phyloP scores from a whole-genome alignment of 140 eudicot species.

The Bidens hawaiensis region DNA sequence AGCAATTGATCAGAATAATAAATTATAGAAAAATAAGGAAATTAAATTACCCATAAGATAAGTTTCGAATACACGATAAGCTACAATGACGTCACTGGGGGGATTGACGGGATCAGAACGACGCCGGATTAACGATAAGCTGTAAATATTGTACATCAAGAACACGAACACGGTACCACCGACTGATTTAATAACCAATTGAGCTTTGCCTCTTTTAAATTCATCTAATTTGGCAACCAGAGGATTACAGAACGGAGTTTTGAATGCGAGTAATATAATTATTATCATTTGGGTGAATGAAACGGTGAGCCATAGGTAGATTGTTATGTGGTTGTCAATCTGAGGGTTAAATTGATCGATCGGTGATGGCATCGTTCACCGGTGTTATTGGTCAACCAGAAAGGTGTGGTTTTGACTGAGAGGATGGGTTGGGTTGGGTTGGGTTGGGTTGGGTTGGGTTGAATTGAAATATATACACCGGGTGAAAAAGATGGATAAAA shows the following conservation, averaged over 20 bases:
- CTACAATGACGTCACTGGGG: constrained; percentile 36
- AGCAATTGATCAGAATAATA: not conserved
- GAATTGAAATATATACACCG: too few relatives aligned
- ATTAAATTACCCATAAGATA: constrained; percentile 49
- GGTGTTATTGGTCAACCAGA: constrained; percentile 4
- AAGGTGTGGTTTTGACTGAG: not conserved
- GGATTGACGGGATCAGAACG: constrained; percentile 33
- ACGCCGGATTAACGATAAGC: constrained; percentile 17
- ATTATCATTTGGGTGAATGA: constrained; percentile 20
- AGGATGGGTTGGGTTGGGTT: too few relatives aligned
- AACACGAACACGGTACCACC: constrained; percentile 28
- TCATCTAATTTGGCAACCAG: constrained; percentile 32
- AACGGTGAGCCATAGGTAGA: constrained; percentile 25
- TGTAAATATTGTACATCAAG: constrained; percentile 30
- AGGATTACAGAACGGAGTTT: constrained; percentile 38
- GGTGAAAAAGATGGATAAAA: too few relatives aligned
- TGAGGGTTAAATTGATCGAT: constrained; percentile 10
- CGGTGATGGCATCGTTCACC: not conserved
- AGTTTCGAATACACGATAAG: constrained; percentile 37
- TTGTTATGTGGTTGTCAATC: not conserved
- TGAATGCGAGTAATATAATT: constrained; percentile 37
- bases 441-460: too few relatives aligned
- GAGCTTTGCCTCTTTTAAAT: constrained; percentile 38
- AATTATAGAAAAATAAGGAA: not conserved
- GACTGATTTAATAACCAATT: constrained; percentile 30